These are phyloP conservation scores for Extremus antarcticus DNA, from an alignment of 495 filamentous ascomycete genomes.

Conservation along the genomic window DNA sequence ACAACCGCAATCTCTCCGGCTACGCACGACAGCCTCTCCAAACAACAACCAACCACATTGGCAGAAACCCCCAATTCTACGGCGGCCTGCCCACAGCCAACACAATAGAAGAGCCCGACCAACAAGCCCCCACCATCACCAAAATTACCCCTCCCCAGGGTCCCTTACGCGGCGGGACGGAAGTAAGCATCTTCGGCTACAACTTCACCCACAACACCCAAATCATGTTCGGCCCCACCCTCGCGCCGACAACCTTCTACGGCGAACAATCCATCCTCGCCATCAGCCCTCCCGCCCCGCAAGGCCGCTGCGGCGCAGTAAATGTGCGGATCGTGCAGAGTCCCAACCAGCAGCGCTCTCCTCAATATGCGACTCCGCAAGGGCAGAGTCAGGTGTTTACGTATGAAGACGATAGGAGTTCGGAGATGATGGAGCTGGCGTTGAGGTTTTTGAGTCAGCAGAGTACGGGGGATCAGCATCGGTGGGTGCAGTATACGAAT, in stretches of 20 bases:
- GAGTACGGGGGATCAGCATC: not conserved
- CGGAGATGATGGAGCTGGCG: slow-evolving; percentile 15
- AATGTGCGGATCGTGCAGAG: slow-evolving; percentile 49
- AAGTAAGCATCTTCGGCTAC: slow-evolving; percentile 72
- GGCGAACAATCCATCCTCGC: slow-evolving; percentile 75
- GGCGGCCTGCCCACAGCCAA: not conserved
- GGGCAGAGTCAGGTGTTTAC: slow-evolving; percentile 42
- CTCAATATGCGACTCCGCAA: not conserved
- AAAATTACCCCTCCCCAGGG: slow-evolving; percentile 76
- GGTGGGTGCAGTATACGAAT: slow-evolving; percentile 2
- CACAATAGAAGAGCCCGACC: slow-evolving; percentile 16
- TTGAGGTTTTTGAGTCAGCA: slow-evolving; percentile 8
- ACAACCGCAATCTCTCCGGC: slow-evolving; percentile 5
- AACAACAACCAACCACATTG: not conserved
- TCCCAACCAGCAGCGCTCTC: not conserved
- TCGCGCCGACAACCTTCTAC: slow-evolving; percentile 74
- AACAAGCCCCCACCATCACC: slow-evolving; percentile 48
- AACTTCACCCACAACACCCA: slow-evolving; percentile 70
- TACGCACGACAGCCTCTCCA: slow-evolving; percentile 19
- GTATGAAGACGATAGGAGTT: slow-evolving; percentile 53
- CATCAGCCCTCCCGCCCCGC: slow-evolving; percentile 64
- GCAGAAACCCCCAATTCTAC: not conserved
- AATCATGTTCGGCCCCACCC: slow-evolving; percentile 72
- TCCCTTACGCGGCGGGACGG: slow-evolving; percentile 67
- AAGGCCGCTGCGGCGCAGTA: slow-evolving; percentile 60